A percentile compares a stretch with the other conserved stretches of the same genome.
phyloP scores from a whole-genome alignment of 1,284 basidiomycete genomes.

The Gomphus bonarii region DNA sequence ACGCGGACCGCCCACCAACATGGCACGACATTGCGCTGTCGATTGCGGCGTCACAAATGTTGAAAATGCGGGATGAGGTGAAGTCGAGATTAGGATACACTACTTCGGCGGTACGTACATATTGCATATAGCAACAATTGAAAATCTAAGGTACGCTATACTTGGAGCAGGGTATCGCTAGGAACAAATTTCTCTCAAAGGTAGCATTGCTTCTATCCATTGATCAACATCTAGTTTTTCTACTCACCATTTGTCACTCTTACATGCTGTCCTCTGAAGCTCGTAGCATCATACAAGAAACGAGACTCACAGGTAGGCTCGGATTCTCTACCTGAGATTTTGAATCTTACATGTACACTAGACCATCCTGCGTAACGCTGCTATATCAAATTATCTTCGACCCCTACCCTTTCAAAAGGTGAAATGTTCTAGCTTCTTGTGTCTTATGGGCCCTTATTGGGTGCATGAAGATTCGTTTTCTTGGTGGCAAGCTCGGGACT shows the following conservation, averaged over 20 bases:
- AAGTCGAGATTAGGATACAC: slow-evolving; percentile 78
- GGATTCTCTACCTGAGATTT: slow-evolving; percentile 10
- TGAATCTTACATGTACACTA: slow-evolving; percentile 22
- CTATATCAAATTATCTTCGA: slow-evolving; percentile 72
- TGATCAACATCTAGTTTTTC: neutral
- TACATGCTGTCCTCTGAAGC: slow-evolving; percentile 29
- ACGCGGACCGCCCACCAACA: slow-evolving; percentile 25
- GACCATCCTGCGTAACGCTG: slow-evolving; percentile 76
- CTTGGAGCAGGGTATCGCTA: slow-evolving; percentile 64
- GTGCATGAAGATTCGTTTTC: slow-evolving; percentile 71
- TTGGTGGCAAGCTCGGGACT: slow-evolving; percentile 91
- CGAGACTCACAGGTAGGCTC: slow-evolving; percentile 65
- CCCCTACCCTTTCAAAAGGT: slow-evolving; percentile 87
- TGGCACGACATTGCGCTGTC: slow-evolving; percentile 94
- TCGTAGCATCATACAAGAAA: slow-evolving; percentile 85
- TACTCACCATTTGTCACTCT: neutral
- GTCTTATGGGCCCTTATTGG: neutral
- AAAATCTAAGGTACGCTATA: neutral
- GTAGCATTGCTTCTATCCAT: slow-evolving; percentile 28
- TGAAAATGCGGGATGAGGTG: slow-evolving; percentile 63
- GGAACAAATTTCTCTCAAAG: slow-evolving; percentile 94
- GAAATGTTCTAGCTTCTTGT: slow-evolving; percentile 4
- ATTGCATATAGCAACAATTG: neutral
- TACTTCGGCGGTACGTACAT: slow-evolving; percentile 71
- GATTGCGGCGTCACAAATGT: slow-evolving; percentile 84